Percentiles rank a stretch among this genome's conserved stretches.
Evolutionary conservation across 2,329 filamentous ascomycete species (phyloP).

Genomic region (Daldinia sp.): DNA sequence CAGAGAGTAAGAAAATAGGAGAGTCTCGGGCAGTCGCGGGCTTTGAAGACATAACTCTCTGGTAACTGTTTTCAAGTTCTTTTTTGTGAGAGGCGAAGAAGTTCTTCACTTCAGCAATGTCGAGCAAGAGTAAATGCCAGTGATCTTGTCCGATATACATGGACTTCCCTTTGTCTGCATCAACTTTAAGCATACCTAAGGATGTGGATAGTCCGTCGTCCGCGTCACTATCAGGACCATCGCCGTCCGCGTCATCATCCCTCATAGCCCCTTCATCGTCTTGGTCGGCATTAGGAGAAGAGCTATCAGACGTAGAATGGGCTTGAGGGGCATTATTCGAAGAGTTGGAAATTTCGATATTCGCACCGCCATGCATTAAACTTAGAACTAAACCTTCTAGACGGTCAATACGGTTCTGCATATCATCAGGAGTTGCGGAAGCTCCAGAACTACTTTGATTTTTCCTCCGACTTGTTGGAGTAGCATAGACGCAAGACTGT

Average conservation of each 20-base stretch:
- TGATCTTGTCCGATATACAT: conserved; percentile 85
- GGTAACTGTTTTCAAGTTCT: conserved; percentile 83
- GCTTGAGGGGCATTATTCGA: conserved; percentile 40
- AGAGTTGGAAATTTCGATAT: conserved; percentile 53
- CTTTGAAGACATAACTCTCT: conserved; percentile 76
- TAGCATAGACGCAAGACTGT: conserved; percentile 84
- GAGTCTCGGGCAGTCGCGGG: conserved; percentile 67
- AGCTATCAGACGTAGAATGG: conserved; percentile 54
- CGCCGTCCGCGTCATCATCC: conserved; percentile 61
- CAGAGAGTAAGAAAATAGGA: conserved; percentile 81
- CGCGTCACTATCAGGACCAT: conserved; percentile 72
- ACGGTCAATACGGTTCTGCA: conserved; percentile 98
- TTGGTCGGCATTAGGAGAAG: conserved; percentile 59
- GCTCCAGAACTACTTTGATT: conserved; percentile 64
- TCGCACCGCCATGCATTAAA: conserved; percentile 86
- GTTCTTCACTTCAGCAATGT: conserved; percentile 92
- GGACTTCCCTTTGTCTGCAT: conserved; percentile 77
- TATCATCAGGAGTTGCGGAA: conserved; percentile 80
- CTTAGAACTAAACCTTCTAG: conserved; percentile 91
- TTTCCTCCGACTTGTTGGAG: conserved; percentile 76
- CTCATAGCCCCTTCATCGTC: conserved; percentile 64
- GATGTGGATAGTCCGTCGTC: conserved; percentile 75
- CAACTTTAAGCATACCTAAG: conserved; percentile 83
- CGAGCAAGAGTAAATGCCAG: conserved; percentile 81
- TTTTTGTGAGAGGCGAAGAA: conserved; percentile 89